Conservation (phyloP, 2,329 filamentous ascomycete genomes). For the Stachybotrys echinatus region DNA sequence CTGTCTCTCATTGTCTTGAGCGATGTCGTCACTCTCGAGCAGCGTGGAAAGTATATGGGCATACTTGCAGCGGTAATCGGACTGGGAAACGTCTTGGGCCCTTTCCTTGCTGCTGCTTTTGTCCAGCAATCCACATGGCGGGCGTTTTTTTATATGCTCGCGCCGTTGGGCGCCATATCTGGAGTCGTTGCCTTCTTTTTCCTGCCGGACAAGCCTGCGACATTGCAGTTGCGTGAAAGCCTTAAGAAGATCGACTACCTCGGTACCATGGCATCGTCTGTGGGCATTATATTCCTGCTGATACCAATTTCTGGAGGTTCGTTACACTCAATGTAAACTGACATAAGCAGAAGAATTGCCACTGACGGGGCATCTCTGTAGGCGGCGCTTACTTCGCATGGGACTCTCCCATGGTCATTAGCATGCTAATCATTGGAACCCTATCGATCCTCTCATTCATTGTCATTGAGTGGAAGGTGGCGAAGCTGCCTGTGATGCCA, state of each 20-base stretch:
- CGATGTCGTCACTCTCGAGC: conserved; percentile 53
- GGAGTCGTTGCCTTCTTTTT: conserved; percentile 40
- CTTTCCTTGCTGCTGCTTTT: conserved; percentile 36
- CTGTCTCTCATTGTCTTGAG: conserved; percentile 58
- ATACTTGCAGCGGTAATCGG: conserved; percentile 34
- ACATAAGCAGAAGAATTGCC: too few species aligned
- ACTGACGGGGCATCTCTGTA: neutral
- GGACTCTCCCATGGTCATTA: neutral
- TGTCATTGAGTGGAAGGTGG: conserved; percentile 29
- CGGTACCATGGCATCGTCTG: conserved; percentile 48
- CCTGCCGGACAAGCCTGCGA: conserved; percentile 45
- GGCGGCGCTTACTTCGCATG: neutral
- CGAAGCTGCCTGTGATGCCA: conserved; percentile 72
- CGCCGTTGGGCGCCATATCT: conserved; percentile 40
- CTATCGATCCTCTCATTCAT: neutral
- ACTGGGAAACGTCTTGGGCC: conserved; percentile 35
- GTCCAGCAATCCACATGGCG: conserved; percentile 32
- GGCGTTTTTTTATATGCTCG: conserved; percentile 40
- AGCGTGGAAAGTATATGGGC: conserved; percentile 51
- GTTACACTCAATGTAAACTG: conserved; percentile 1
- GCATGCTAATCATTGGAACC: neutral
- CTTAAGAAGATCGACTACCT: conserved; percentile 53
- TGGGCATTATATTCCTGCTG: conserved; percentile 53
- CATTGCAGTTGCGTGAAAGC: conserved; percentile 39
- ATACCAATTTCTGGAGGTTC: conserved; percentile 57